A percentile compares a stretch with the other conserved stretches of the same genome.
Evolutionary conservation across 805 yeast genomes (phyloP).

Genomic region (Nakazawaea holstii): DNA sequence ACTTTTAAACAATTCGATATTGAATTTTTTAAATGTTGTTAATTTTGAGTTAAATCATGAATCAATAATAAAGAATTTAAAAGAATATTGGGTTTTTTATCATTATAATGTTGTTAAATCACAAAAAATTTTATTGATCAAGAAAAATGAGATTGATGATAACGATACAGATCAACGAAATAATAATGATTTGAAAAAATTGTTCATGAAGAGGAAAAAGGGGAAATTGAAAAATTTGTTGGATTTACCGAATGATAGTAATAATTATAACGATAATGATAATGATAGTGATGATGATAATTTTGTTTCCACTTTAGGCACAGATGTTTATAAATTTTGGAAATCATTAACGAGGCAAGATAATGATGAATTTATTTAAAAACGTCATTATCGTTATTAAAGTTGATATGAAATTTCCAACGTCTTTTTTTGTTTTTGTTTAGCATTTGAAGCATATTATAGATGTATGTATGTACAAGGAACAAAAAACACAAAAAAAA

Average conservation of each 20-base stretch:
- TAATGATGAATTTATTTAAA: not conserved
- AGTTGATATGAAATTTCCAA: not conserved
- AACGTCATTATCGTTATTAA: not conserved
- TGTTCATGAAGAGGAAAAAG: not conserved
- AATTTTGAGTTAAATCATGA: not conserved
- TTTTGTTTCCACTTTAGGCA: conserved; percentile 1
- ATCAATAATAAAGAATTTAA: conserved; percentile 1
- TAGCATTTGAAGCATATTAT: too few species aligned
- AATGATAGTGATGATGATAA: not conserved
- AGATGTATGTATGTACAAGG: too few species aligned
- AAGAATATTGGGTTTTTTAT: conserved; percentile 7
- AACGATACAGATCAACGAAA: not conserved
- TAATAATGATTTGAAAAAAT: conserved; percentile 2
- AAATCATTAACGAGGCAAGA: not conserved
- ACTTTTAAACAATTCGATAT: not conserved
- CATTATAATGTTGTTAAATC: not conserved
- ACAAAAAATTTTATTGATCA: not conserved
- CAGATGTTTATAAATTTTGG: conserved; percentile 4
- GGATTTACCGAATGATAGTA: not conserved
- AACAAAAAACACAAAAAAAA: too few species aligned
- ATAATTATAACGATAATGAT: not conserved
- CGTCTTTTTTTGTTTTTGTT: too few species aligned
- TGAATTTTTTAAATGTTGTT: not conserved
- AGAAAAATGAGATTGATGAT: not conserved
- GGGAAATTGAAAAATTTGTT: not conserved